Conservation (phyloP, 169 alveolate species). For the Cryptosporidium sp. region DNA sequence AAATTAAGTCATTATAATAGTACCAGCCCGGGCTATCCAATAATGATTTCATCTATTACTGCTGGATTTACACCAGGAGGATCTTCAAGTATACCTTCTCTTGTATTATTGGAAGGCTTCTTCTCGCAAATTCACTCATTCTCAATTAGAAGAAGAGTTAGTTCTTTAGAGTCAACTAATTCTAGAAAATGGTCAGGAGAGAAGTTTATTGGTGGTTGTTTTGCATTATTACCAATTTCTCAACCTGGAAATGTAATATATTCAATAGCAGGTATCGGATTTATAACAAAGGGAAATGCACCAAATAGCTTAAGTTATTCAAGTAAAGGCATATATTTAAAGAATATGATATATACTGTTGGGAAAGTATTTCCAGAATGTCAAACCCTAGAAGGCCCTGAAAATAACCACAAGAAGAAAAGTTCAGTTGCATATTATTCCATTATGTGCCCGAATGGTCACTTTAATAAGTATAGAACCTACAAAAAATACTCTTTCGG, state of each 20-base stretch:
- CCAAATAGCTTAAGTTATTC: slow-evolving; percentile 8
- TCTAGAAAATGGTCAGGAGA: slow-evolving; percentile 64
- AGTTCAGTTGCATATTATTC: slow-evolving; percentile 26
- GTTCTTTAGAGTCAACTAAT: slow-evolving; percentile 34
- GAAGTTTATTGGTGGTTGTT: slow-evolving; percentile 64
- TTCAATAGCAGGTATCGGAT: slow-evolving; percentile 67
- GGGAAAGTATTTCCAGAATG: slow-evolving; percentile 41
- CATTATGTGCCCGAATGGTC: slow-evolving; percentile 67
- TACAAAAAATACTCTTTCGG: slow-evolving; percentile 64
- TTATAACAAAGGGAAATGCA: slow-evolving; percentile 25
- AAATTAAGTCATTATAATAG: slow-evolving; percentile 42
- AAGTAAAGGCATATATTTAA: slow-evolving; percentile 32
- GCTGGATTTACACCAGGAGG: slow-evolving; percentile 42
- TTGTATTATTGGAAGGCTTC: slow-evolving; percentile 56
- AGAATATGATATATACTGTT: slow-evolving; percentile 40
- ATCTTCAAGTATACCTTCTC: slow-evolving; percentile 12
- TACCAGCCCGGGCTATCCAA: slow-evolving; percentile 40
- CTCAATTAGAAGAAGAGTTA: slow-evolving; percentile 39
- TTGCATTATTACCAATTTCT: slow-evolving; percentile 34
- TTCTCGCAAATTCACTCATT: slow-evolving; percentile 27
- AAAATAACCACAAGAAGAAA: slow-evolving; percentile 15
- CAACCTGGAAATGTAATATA: slow-evolving; percentile 56
- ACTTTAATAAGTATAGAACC: slow-evolving; percentile 34
- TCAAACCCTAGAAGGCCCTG: slow-evolving; percentile 64
- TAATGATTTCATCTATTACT: slow-evolving; percentile 20